phyloP scores from a whole-genome alignment of 495 filamentous ascomycete species.

The Trichocladium antarcticum region DNA sequence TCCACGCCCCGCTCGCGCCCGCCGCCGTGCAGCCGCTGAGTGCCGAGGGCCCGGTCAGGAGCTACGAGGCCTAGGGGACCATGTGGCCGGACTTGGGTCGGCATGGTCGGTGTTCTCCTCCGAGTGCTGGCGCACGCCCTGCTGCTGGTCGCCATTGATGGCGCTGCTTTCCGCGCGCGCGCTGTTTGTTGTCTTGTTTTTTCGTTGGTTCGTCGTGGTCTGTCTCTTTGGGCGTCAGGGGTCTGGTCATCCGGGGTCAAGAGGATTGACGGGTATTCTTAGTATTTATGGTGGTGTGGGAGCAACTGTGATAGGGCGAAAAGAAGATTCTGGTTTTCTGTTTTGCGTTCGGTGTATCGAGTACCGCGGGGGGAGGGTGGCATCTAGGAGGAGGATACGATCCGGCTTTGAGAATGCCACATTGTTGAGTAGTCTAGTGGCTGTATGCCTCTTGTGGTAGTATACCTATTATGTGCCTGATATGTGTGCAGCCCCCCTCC shows the following conservation, averaged over 20 bases:
- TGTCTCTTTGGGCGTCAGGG: slow-evolving; percentile 5
- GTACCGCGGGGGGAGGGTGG: neutral
- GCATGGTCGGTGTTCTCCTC: no score
- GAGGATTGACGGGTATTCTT: neutral
- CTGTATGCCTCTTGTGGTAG: neutral
- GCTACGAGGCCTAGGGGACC: slow-evolving; percentile 41
- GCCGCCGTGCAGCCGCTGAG: slow-evolving; percentile 54
- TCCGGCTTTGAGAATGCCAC: neutral
- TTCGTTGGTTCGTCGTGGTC: neutral
- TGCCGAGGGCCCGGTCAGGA: slow-evolving; percentile 46
- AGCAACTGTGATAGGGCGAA: slow-evolving; percentile 7
- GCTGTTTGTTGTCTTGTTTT: no score
- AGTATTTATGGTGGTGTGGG: neutral
- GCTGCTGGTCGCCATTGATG: no score
- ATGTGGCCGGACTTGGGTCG: neutral
- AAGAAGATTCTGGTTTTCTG: neutral
- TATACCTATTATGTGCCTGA: neutral
- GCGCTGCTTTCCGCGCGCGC: no score
- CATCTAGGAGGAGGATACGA: neutral
- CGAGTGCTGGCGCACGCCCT: no score
- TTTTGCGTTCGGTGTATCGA: neutral
- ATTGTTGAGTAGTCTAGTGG: neutral
- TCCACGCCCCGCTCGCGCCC: slow-evolving; percentile 40
- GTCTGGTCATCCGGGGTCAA: neutral
- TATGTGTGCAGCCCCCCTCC: no score